Evolutionary conservation across 768 basidiomycete genomes (phyloP).

Genomic region (Rhodocollybia butyracea): DNA sequence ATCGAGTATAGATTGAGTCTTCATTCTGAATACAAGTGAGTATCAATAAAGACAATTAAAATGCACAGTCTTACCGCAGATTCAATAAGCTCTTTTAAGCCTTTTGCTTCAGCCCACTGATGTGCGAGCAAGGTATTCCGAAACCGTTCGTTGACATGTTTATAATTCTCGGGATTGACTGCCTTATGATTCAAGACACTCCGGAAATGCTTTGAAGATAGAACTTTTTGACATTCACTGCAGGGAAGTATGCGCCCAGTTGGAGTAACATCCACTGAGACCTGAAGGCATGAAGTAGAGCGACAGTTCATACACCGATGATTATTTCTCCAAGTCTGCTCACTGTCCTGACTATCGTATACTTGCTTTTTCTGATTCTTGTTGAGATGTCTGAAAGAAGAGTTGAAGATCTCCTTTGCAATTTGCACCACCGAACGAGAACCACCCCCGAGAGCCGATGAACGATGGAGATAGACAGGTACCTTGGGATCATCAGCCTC

Average conservation of each 20-base stretch:
- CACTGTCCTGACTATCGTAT: slow-evolving; percentile 11
- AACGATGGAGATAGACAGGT: slow-evolving; percentile 11
- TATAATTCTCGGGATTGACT: slow-evolving; percentile 12
- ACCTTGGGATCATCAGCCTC: slow-evolving; percentile 1
- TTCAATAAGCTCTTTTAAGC: slow-evolving; percentile 14
- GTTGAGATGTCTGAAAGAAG: neutral
- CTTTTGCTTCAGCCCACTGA: slow-evolving; percentile 12
- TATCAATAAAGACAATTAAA: neutral
- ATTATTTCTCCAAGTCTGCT: slow-evolving; percentile 25
- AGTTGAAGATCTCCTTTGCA: slow-evolving; percentile 12
- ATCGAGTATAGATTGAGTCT: neutral
- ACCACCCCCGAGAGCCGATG: slow-evolving; percentile 15
- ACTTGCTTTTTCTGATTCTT: slow-evolving; percentile 10
- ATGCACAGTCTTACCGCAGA: slow-evolving; percentile 7
- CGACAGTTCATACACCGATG: slow-evolving; percentile 13
- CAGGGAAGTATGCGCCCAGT: slow-evolving; percentile 9
- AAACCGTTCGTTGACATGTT: slow-evolving; percentile 11
- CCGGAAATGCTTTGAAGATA: slow-evolving; percentile 11
- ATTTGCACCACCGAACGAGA: slow-evolving; percentile 9
- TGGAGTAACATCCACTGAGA: neutral
- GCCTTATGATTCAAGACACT: slow-evolving; percentile 7
- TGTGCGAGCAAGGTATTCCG: slow-evolving; percentile 8
- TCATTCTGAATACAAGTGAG: neutral
- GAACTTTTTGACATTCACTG: slow-evolving; percentile 8
- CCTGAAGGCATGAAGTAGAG: slow-evolving; percentile 15